Evolutionary conservation across 2,329 filamentous ascomycete species (phyloP).

Genomic region (Exophiala bonariae): DNA sequence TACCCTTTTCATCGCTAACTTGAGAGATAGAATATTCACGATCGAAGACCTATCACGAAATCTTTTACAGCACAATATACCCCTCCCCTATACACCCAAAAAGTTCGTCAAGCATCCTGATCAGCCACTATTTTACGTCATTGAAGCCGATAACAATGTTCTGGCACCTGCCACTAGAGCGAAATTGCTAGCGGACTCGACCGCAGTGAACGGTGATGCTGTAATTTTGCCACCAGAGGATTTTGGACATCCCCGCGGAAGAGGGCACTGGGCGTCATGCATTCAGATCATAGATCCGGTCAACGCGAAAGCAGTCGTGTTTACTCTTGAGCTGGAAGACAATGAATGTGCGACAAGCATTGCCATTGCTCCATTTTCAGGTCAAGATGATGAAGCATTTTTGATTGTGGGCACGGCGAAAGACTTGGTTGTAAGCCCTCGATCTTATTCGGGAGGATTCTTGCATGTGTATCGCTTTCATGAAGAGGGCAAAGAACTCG

Average conservation of each 20-base stretch:
- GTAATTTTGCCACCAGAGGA: slow-evolving; percentile 71
- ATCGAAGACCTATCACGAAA: slow-evolving; percentile 85
- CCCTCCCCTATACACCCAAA: slow-evolving; percentile 86
- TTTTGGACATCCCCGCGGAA: slow-evolving; percentile 83
- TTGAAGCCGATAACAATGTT: slow-evolving; percentile 90
- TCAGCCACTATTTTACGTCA: slow-evolving; percentile 86
- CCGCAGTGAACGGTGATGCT: slow-evolving; percentile 70
- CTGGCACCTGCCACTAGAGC: slow-evolving; percentile 75
- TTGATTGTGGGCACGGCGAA: slow-evolving; percentile 93
- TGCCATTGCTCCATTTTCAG: slow-evolving; percentile 80
- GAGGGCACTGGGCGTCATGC: slow-evolving; percentile 91
- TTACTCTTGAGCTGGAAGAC: slow-evolving; percentile 77
- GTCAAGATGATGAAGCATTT: slow-evolving; percentile 85
- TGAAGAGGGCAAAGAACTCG: slow-evolving; percentile 80
- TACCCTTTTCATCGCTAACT: too few relatives aligned
- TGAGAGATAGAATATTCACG: slow-evolving; percentile 83
- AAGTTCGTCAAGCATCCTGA: slow-evolving; percentile 86
- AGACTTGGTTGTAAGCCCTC: slow-evolving; percentile 77
- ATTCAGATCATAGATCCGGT: slow-evolving; percentile 89
- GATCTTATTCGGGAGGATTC: slow-evolving; percentile 74
- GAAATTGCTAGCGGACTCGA: slow-evolving; percentile 72
- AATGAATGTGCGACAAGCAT: slow-evolving; percentile 92
- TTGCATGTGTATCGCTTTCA: slow-evolving; percentile 91
- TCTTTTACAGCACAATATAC: slow-evolving; percentile 80
- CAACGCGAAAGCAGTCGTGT: slow-evolving; percentile 69